Evolutionary conservation across 768 basidiomycete genomes (phyloP), one percentile per base, ranked within the genome.

Genomic region (Boletus pseudo-olivaceus): DNA sequence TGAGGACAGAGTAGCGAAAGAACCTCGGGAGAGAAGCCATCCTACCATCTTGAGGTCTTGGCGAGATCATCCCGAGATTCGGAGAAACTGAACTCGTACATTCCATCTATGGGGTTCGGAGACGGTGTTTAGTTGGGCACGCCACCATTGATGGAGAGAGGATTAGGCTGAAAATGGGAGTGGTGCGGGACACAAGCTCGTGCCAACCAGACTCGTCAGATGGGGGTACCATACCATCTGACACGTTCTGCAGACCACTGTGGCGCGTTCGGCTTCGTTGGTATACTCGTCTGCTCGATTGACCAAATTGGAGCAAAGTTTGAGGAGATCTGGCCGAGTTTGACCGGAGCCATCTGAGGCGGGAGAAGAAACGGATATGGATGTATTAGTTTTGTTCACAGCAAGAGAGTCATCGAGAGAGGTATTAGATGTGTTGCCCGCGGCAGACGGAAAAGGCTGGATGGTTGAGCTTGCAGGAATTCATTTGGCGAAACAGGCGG

Each of bases 181-280:
- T 73, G 1, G 73, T 75, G 35, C 81, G 80, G 29, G 73, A 70
- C 47, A 73, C 73, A 76, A 84, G 87, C 11, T 76, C 76, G 40
- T 81, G 76, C 87, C 88, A 90, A 4, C 74, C 75, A 29, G 63
- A 55, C 23, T 59, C 59, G 57, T 89, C 82, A 12, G 72, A 77
- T 4, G n/a, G 86, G 81, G 1, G 59, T 51, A 3, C 80, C 82
- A 57, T 87, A 80, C 54, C 78, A 82, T 35, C 77, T 69, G 47
- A 88, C 62, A 58, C 92, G 92, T 65, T 85, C 80, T 73, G 87
- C 88, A 89, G 12, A 64, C 68, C 3, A 88, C 82, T 43, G 84
- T 75, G 32, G 66, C 54, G 30, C 73, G 76, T 53, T 74, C 71
- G 20, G 71, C 72, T 37, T 69, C 71, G 49, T 66, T 72, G 41